Percentiles rank a stretch among this genome's conserved stretches.
These are phyloP conservation scores for Wallemia mellicola DNA, from an alignment of 1,284 basidiomycete species.

Conservation along the genomic window DNA sequence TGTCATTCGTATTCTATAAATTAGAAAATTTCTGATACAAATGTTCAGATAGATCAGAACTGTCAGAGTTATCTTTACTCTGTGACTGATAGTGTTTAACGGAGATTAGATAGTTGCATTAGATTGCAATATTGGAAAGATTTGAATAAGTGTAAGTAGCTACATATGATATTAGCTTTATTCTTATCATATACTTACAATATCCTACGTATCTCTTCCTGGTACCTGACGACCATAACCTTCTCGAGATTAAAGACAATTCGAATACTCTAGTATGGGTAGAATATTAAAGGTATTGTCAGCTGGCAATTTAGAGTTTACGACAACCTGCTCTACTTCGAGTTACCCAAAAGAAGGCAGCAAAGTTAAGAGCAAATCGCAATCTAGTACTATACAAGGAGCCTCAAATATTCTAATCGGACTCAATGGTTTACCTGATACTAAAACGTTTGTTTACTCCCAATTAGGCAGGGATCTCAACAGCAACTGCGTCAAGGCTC, in stretches of 20 bases:
- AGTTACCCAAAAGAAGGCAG: background rate
- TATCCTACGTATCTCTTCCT: no score
- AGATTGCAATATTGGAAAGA: no score
- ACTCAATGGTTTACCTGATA: background rate
- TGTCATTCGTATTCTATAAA: no score
- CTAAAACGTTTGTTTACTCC: background rate
- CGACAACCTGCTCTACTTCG: background rate
- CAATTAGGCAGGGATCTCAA: background rate
- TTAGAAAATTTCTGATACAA: no score
- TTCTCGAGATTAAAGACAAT: background rate
- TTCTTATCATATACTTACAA: no score
- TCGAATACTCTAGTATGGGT: background rate
- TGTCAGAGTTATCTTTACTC: no score
- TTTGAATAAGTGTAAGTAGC: no score
- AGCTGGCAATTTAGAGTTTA: background rate
- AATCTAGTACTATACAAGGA: background rate
- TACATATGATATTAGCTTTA: no score
- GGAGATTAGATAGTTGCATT: no score
- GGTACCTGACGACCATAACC: no score
- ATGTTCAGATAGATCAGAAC: no score
- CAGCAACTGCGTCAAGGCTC: background rate
- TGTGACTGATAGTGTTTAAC: no score
- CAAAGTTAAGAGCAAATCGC: background rate
- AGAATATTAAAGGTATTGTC: background rate
- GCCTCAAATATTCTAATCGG: background rate